Base-by-base conservation (phyloP, 441 rosid species). In the Croton laevigatus region DNA sequence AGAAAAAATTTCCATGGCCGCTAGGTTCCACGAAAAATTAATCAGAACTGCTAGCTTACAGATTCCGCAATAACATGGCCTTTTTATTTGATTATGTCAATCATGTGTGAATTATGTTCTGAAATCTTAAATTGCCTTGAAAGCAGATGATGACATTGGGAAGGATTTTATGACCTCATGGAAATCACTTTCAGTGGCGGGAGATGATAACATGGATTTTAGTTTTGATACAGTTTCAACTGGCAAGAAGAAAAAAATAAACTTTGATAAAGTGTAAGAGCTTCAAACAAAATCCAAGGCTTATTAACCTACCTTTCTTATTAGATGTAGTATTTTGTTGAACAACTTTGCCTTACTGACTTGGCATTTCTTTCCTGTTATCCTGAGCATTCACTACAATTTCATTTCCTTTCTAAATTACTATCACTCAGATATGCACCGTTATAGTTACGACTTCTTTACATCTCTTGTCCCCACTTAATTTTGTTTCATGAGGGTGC, bases 111-210 rank as follows among this genome's bases (percentile, higher is more conserved):
- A 63, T 62, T 54, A 40, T 61, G 2, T 59, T 23, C 6, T 74
- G 52, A 66, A 59, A 61, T 74, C 67, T 42, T 70, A 53, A 37
- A 44, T 66, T 75, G 54, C 60, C 44, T 68, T 75, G 73, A 44
- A 45, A 60, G 79, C 89, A 91, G 99, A 87, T 73, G 90, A 82
- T 5, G 90, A 84, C 46, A 79, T 89, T 80, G 97, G 96, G 75
- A 87, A 84, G 57, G 94, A 90, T 46, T 89, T 87, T 68, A 81
- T 88, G 42, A 71, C 82, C 81, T 87, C 93, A 61, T 93, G 97
- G 98, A 91, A 91, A 80, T 81, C 88, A 57, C 86, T 84, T 85
- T 77, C 97, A 9, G 75, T 73, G 61, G 69, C 84, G 44, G 84
- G 80, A 55, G 90, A 88, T 79, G 92, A 91, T 53, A 67, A 81